Base-by-base conservation (phyloP, 2,329 filamentous ascomycete genomes). In the Claviceps sp. region DNA sequence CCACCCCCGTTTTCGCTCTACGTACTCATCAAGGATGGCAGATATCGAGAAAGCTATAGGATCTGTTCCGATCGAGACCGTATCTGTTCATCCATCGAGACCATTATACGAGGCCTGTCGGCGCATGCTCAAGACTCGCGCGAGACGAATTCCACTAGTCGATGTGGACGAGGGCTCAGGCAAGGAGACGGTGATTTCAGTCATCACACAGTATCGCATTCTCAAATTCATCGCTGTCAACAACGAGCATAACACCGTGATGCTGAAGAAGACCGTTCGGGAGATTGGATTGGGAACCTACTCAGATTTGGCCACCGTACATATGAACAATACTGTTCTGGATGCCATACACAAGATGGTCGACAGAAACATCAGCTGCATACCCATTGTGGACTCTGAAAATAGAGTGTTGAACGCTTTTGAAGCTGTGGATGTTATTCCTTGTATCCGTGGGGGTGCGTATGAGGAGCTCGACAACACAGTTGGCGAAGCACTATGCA, bases 211-310 rank as follows among this genome's bases (percentile, higher is more conserved):
- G 68, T 98, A 98, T 69, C 86, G 94, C 54, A 97, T 98, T 60
- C 80, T 98, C 57, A 98, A 98, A 67, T 98, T 98, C 67, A 94
- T 98, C 56, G 90, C 93, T 11, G 91, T 98, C 68, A 98, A 98
- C 68, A 81, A 80, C 60, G 80, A 84, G 62, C 82, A 84, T 60
- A 87, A 95, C 64, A 96, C 91, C 4, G 85, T 94, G 60, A 80
- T 89, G 64, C 72, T 98, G 55, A 87, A 88, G 64, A 96, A 95
- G 70, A 84, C 89, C 10, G 75, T 98, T 52, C 80, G 81, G 55
- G 89, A 96, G 56, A 79, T 97, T 52, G 81, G 82, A 26, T 75
- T 98, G 8, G 94, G 93, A 50, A 91, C 89, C 1, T 97, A 95
- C 66, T 73, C 76, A 22, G 78, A 88, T 58, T 72, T 98, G 52